A percentile compares a stretch with the other conserved stretches of the same genome.
Conservation (phyloP, 345 rosid species). For the Rhizophora apiculata region DNA sequence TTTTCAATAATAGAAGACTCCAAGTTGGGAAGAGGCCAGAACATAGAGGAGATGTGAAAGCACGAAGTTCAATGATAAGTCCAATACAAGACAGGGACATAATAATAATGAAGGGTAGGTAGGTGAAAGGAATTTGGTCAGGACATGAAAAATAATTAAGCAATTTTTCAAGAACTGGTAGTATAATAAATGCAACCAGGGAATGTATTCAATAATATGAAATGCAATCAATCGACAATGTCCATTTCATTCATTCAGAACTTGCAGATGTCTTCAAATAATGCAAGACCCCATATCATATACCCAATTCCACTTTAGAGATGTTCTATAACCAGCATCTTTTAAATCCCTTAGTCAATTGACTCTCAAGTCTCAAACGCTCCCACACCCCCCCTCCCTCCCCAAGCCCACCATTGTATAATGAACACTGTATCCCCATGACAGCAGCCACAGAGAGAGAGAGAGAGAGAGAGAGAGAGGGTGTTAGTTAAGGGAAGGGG, state of each 20-base stretch:
- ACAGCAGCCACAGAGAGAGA: not conserved
- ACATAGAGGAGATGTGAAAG: not conserved
- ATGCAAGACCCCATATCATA: slow-evolving; percentile 3
- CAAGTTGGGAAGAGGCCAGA: not conserved
- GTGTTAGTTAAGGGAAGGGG: slow-evolving; percentile 10
- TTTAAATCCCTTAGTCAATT: too few species aligned
- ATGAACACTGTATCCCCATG: too few species aligned
- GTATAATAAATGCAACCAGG: slow-evolving; percentile 58
- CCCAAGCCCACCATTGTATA: too few species aligned
- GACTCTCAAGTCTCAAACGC: too few species aligned
- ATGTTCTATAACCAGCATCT: slow-evolving; percentile 1
- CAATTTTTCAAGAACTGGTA: slow-evolving; percentile 9
- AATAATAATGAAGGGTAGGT: not conserved
- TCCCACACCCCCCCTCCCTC: too few species aligned
- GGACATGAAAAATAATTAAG: not conserved
- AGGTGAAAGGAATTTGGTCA: not conserved
- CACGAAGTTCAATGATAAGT: not conserved
- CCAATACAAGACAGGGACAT: slow-evolving; percentile 1
- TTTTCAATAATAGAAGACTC: not conserved
- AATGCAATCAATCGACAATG: slow-evolving; percentile 18
- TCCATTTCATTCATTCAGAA: slow-evolving; percentile 8
- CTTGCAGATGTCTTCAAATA: slow-evolving; percentile 2
- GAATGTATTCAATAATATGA: slow-evolving; percentile 38
- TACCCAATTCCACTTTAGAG: slow-evolving; percentile 8
- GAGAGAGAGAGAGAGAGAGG: slow-evolving; percentile 5